Evolutionary conservation across 176 grass and related monocot genomes (phyloP).

Genomic region (Aegilops tauschii): DNA sequence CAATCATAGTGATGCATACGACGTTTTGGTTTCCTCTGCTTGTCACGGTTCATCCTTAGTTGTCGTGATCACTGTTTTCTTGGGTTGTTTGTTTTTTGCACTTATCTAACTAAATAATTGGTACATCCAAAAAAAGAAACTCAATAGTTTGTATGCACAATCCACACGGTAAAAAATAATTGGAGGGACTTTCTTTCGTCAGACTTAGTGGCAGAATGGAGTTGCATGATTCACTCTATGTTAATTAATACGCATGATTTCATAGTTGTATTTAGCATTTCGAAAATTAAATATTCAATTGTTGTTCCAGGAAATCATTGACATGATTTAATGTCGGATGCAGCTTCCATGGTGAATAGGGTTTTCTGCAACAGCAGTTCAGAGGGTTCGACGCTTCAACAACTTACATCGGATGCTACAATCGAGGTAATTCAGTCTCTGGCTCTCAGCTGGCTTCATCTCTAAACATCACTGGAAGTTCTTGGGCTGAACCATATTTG

Average conservation of each 20-base stretch:
- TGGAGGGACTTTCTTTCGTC: not conserved
- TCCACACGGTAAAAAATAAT: not conserved
- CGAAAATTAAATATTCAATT: conserved; percentile 52
- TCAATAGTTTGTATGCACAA: not conserved
- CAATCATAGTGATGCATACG: not conserved
- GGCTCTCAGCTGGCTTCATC: not conserved
- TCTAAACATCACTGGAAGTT: not conserved
- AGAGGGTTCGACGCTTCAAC: conserved; percentile 40
- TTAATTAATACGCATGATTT: conserved; percentile 5
- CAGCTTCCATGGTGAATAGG: conserved; percentile 99
- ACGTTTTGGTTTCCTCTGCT: not conserved
- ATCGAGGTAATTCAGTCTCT: conserved; percentile 62
- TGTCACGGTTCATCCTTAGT: not conserved
- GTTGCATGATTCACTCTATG: not conserved
- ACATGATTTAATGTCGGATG: conserved; percentile 95
- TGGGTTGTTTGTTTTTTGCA: not conserved
- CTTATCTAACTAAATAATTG: not conserved
- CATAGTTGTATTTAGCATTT: not conserved
- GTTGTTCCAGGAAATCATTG: conserved; percentile 86
- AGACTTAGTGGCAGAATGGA: not conserved
- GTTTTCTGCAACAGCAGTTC: conserved; percentile 64
- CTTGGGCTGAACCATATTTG: too few species aligned
- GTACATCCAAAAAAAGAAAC: too few species aligned
- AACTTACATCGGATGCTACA: conserved; percentile 81
- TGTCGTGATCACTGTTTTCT: not conserved